Evolutionary conservation across 192 early-diverging fungal genomes (phyloP).

Genomic region (Backusella psychrophila): DNA sequence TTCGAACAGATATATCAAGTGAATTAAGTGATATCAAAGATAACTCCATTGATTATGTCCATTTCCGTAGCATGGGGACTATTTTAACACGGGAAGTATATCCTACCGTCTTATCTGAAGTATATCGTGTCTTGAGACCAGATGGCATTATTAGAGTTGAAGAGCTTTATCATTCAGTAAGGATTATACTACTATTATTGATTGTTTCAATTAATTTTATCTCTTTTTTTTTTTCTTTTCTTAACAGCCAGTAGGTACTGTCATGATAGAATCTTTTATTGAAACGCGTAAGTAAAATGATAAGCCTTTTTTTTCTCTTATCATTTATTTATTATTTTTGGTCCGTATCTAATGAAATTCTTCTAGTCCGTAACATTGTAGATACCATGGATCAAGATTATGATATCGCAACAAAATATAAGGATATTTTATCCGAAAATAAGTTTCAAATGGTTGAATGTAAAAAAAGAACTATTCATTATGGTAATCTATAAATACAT

Average conservation of each 20-base stretch:
- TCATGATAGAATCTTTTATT: conserved; percentile 24
- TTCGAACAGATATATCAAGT: not conserved
- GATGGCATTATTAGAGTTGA: conserved; percentile 18
- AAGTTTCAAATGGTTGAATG: conserved; percentile 12
- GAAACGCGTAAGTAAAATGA: conserved; percentile 8
- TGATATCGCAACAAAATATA: conserved; percentile 11
- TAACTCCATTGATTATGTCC: conserved; percentile 2
- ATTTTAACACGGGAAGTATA: conserved; percentile 12
- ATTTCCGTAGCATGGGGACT: conserved; percentile 8
- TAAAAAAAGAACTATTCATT: conserved; percentile 14
- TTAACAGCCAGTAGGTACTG: conserved; percentile 14
- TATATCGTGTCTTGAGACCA: conserved; percentile 28
- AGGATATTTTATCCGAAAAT: not conserved
- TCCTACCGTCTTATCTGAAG: conserved; percentile 13
- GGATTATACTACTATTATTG: not conserved
- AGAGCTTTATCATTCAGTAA: conserved; percentile 12
- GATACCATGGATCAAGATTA: not conserved
- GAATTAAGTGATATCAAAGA: not conserved
- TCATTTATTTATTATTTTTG: not conserved
- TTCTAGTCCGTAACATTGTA: conserved; percentile 13
- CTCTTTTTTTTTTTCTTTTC: no score
- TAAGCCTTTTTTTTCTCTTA: not conserved
- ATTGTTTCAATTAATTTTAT: not conserved
- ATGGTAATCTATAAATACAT: conserved; percentile 9
- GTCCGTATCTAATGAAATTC: not conserved